phyloP scores from a whole-genome alignment of 164 flowering plant species.

The Nymphaea colorata region DNA sequence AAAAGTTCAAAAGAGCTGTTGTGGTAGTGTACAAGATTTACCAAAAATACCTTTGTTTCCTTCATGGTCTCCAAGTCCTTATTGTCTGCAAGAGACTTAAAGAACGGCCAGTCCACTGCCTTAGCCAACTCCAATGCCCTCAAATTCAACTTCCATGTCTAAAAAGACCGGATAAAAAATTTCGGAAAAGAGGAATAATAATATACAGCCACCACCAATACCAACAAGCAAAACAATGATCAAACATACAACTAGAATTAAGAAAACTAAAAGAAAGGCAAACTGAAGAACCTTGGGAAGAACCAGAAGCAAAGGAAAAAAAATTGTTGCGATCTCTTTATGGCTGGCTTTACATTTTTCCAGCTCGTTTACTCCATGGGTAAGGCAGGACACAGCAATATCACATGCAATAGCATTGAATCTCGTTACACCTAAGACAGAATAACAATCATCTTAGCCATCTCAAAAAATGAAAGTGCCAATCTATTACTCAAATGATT shows the following conservation, averaged over 20 bases:
- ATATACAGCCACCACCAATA: neutral
- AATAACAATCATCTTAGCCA: too few relatives aligned
- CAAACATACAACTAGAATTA: neutral
- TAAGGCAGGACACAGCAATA: slow-evolving; percentile 43
- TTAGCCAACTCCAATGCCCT: slow-evolving; percentile 51
- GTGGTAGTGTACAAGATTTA: neutral
- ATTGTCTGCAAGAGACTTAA: slow-evolving; percentile 20
- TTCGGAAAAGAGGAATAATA: neutral
- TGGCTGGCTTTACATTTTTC: slow-evolving; percentile 17
- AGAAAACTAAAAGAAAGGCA: too few relatives aligned
- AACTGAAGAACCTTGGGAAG: slow-evolving; percentile 43
- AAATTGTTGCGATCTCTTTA: slow-evolving; percentile 34
- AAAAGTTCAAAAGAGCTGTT: neutral
- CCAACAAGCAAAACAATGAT: neutral
- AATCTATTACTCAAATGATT: too few relatives aligned
- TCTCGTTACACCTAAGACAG: slow-evolving; percentile 29
- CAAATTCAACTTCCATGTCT: slow-evolving; percentile 57
- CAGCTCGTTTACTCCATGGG: slow-evolving; percentile 19
- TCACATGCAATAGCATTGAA: slow-evolving; percentile 29
- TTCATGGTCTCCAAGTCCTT: slow-evolving; percentile 7
- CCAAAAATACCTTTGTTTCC: slow-evolving; percentile 26
- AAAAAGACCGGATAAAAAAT: slow-evolving; percentile 4
- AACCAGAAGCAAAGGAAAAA: slow-evolving; percentile 63
- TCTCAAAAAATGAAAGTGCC: too few relatives aligned
- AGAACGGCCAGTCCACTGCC: slow-evolving; percentile 53